Evolutionary conservation across 2,329 filamentous ascomycete genomes (phyloP).

Genomic region (Arthrobotrys pseudoclavata): DNA sequence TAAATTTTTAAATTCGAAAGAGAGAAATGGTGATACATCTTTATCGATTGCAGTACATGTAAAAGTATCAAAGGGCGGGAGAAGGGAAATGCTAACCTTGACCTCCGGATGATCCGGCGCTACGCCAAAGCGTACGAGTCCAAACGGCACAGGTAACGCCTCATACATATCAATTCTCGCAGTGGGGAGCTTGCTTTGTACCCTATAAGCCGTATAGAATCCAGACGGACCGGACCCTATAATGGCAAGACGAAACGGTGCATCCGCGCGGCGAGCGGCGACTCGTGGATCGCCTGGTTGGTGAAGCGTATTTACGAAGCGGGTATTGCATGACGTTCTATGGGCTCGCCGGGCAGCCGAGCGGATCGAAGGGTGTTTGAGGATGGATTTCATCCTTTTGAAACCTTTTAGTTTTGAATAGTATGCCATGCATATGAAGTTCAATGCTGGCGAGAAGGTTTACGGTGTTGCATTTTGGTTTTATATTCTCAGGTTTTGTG

Average conservation of each 20-base stretch:
- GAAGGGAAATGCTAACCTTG: slow-evolving; percentile 75
- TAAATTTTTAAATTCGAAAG: no score
- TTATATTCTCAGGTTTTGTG: slow-evolving; percentile 23
- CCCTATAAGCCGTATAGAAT: slow-evolving; percentile 91
- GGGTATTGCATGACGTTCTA: neutral
- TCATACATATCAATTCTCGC: slow-evolving; percentile 95
- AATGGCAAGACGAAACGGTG: slow-evolving; percentile 82
- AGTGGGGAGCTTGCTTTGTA: slow-evolving; percentile 80
- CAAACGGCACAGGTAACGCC: slow-evolving; percentile 89
- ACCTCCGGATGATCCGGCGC: slow-evolving; percentile 99
- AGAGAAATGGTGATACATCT: no score
- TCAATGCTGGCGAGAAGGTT: neutral
- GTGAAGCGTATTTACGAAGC: slow-evolving; percentile 27
- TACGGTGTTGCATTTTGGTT: slow-evolving; percentile 50
- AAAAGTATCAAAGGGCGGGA: neutral
- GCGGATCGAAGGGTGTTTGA: slow-evolving; percentile 3
- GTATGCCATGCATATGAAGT: neutral
- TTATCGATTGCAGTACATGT: no score
- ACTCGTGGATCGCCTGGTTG: slow-evolving; percentile 37
- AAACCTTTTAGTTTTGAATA: neutral
- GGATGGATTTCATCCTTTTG: slow-evolving; percentile 24
- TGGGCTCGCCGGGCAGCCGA: slow-evolving; percentile 1
- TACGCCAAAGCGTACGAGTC: slow-evolving; percentile 91
- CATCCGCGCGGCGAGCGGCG: slow-evolving; percentile 42
- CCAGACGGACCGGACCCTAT: slow-evolving; percentile 95